Conservation (phyloP, 176 grass and related monocot species). For the Tuctoria greenei region DNA sequence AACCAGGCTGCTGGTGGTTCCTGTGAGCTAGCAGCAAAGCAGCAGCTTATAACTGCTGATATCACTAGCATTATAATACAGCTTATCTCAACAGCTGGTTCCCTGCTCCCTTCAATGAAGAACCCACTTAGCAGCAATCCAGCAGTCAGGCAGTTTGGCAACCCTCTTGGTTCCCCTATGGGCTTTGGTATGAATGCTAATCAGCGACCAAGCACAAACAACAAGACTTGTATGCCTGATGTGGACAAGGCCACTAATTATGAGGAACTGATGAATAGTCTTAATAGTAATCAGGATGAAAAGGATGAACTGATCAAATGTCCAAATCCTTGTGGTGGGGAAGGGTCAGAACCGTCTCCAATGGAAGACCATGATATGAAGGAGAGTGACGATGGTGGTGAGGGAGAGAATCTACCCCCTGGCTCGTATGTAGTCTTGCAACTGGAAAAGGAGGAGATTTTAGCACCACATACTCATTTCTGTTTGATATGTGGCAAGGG, state of each 20-base stretch:
- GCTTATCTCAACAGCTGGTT: constrained; percentile 79
- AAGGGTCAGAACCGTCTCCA: constrained; percentile 45
- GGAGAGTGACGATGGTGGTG: constrained; percentile 83
- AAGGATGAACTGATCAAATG: constrained; percentile 58
- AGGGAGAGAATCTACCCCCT: constrained; percentile 74
- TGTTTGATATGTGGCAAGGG: constrained; percentile 92
- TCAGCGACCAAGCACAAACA: constrained; percentile 37
- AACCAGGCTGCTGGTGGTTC: constrained; percentile 43
- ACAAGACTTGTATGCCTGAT: constrained; percentile 33
- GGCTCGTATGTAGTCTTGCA: constrained; percentile 89
- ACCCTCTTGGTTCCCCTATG: constrained; percentile 46
- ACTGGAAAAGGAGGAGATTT: constrained; percentile 87
- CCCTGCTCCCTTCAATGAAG: constrained; percentile 82
- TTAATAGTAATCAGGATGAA: constrained; percentile 42
- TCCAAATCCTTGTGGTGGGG: constrained; percentile 40
- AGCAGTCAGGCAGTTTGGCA: constrained; percentile 50
- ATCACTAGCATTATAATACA: constrained; percentile 93
- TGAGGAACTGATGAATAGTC: constrained; percentile 55
- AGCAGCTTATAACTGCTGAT: constrained; percentile 77
- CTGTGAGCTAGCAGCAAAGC: constrained; percentile 58
- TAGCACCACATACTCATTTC: constrained; percentile 90
- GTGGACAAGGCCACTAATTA: constrained; percentile 49
- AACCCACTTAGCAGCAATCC: constrained; percentile 70
- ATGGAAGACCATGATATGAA: constrained; percentile 81
- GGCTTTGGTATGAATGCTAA: constrained; percentile 40